Base-by-base conservation (phyloP, 768 basidiomycete species). In the Mycena filopes region DNA sequence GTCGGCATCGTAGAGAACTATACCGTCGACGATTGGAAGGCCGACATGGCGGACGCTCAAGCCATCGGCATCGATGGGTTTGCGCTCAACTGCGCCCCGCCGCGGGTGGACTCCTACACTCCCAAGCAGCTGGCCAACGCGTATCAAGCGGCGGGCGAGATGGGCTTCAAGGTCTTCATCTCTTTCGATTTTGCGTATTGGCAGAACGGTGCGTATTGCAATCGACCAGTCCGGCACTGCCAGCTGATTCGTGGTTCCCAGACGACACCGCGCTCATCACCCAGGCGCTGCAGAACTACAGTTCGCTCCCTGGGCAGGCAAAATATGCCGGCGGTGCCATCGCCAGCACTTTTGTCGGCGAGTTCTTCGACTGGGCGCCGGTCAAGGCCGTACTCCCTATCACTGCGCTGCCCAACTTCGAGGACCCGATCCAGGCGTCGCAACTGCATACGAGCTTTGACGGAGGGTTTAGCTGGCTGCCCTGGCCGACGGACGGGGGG, bases 111-210 rank as follows among this genome's bases (percentile, higher is more conserved):
- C 64, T 63, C 71, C 12, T 82, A 79, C 73, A 77, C 78, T 40
- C 73, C 73, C 15, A 70, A 47, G 11, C 80, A 83, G n/a, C 80
- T 85, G 12, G 73, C 74, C 3, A 83, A 86, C 41, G 87, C 87
- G 70, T 84, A 78, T 63, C 76, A 78, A 12, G 85, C 86, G n/a
- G 77, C 77, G 9, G 53, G 73, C 21, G 70, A 21, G 21, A 50
- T 26, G 49, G 21, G 33, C 36, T 87, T 88, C 80, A 82, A 84
- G 68, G 70, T 85, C 25, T 82, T 83, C 71, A 54, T 84, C 4
- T 81, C 80, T 23, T 80, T 86, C 71, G 84, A 86, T 70, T 83
- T 82, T 83, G 74, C 72, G 43, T 75, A 66, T n/a, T 70, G 80
- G 50, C 75, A 76, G 36, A 77, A 71, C 59, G 72, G 70, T 26